Percentiles rank a stretch among this genome's conserved stretches.
These are phyloP conservation scores for Rhypophila decipiens DNA, from an alignment of 495 filamentous ascomycete genomes.

Conservation along the genomic window DNA sequence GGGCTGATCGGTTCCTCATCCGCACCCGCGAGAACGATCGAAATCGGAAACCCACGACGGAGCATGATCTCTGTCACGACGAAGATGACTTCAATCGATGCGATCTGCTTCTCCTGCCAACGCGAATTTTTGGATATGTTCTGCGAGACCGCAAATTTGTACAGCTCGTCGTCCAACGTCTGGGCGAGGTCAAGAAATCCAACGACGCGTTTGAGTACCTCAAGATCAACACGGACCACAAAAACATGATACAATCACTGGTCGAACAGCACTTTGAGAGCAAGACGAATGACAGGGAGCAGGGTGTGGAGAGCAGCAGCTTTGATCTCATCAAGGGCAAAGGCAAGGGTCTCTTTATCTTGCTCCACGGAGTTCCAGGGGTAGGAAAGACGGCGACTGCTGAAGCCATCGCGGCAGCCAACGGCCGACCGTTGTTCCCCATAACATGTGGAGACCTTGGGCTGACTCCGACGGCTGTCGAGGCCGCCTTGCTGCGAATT, in stretches of 20 bases:
- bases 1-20: constrained; percentile 20
- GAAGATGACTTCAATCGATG: constrained; percentile 9
- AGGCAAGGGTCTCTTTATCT: constrained; percentile 47
- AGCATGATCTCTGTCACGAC: constrained; percentile 5
- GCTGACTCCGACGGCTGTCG: constrained; percentile 31
- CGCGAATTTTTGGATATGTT: constrained; percentile 32
- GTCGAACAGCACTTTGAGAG: constrained; percentile 38
- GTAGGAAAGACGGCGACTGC: constrained; percentile 59
- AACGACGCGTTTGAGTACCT: constrained; percentile 45
- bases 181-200: constrained; percentile 33
- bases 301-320: constrained; percentile 33
- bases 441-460: constrained; percentile 54
- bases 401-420: constrained; percentile 42
- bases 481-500: constrained; percentile 36
- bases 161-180: constrained; percentile 22
- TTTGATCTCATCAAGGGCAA: constrained; percentile 55
- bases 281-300: constrained; percentile 25
- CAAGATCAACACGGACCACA: constrained; percentile 46
- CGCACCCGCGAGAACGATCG: constrained; percentile 23
- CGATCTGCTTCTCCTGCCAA: constrained; percentile 30
- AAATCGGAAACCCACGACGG: constrained; percentile 9
- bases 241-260: constrained; percentile 48
- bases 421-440: constrained; percentile 44
- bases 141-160: constrained; percentile 32
- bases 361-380: constrained; percentile 51